phyloP scores from a whole-genome alignment of 1,284 basidiomycete species.

The Cutaneotrichosporon cutaneum region DNA sequence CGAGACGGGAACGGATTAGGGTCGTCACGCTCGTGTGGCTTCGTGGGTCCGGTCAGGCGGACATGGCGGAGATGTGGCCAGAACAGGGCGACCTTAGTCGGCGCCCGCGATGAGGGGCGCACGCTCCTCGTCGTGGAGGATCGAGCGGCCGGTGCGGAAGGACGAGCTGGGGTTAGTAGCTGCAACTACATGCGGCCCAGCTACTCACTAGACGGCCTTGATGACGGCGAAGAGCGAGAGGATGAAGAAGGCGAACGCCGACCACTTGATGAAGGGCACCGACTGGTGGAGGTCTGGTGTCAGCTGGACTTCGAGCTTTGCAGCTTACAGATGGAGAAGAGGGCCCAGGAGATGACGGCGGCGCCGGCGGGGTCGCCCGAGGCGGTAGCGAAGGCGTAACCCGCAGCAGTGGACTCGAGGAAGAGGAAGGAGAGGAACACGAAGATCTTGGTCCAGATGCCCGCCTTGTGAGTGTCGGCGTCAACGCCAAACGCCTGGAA shows the following conservation, averaged over 20 bases:
- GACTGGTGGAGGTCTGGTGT: conserved; percentile 59
- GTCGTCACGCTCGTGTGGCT: background rate
- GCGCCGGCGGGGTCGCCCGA: conserved; percentile 71
- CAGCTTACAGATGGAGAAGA: conserved; percentile 49
- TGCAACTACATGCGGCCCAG: background rate
- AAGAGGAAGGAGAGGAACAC: conserved; percentile 89
- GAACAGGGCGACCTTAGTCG: background rate
- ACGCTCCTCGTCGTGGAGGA: conserved; percentile 79
- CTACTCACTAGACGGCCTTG: conserved; percentile 58
- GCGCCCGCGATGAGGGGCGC: conserved; percentile 62
- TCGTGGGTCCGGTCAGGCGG: background rate
- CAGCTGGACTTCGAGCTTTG: background rate
- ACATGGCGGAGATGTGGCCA: background rate
- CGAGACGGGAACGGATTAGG: background rate
- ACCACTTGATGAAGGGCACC: conserved; percentile 81
- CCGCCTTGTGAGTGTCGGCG: conserved; percentile 64
- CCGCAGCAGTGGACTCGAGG: conserved; percentile 86
- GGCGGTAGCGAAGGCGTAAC: conserved; percentile 81
- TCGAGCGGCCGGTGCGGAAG: conserved; percentile 47
- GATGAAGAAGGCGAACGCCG: conserved; percentile 78
- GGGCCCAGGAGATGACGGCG: conserved; percentile 51
- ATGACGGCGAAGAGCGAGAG: conserved; percentile 78
- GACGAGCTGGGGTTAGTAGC: conserved; percentile 40
- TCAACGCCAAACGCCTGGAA: conserved; percentile 90
- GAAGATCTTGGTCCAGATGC: conserved; percentile 87